A percentile compares a stretch with the other conserved stretches of the same genome.
phyloP scores from a whole-genome alignment of 2,329 filamentous ascomycete species.

The Cordyceps tenuipes region DNA sequence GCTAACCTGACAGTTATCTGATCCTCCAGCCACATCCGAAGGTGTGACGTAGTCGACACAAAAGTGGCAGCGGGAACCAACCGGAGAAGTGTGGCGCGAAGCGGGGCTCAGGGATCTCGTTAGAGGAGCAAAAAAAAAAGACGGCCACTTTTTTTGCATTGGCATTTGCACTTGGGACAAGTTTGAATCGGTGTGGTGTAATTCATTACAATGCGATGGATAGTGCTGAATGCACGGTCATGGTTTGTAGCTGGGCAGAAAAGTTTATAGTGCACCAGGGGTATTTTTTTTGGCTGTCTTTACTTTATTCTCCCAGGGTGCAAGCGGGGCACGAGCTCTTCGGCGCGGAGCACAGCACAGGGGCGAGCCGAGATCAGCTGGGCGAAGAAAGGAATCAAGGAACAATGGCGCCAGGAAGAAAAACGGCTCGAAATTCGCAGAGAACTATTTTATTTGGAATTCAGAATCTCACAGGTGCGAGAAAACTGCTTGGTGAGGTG shows the following conservation, averaged over 20 bases:
- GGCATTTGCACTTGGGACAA: neutral
- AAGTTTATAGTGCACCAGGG: neutral
- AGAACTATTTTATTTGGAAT: no score
- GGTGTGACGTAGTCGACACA: neutral
- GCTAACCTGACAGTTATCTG: neutral
- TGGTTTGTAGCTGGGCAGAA: neutral
- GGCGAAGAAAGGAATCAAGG: neutral
- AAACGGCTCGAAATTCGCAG: neutral
- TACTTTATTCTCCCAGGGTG: neutral
- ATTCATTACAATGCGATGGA: neutral
- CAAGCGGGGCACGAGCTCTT: slow-evolving; percentile 9
- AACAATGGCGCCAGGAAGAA: neutral
- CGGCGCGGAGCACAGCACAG: slow-evolving; percentile 1
- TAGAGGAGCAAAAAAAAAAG: neutral
- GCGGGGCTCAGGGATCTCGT: neutral
- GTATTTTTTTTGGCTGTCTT: neutral
- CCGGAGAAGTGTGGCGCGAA: neutral
- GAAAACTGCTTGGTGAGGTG: neutral
- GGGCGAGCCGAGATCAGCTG: neutral
- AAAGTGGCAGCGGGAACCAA: neutral
- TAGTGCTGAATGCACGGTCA: neutral
- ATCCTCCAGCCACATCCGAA: neutral
- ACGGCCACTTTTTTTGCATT: neutral
- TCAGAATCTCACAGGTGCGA: no score
- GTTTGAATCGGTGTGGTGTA: neutral